Evolutionary conservation across 2,329 filamentous ascomycete species (phyloP).

Genomic region (Xylaria sp.): DNA sequence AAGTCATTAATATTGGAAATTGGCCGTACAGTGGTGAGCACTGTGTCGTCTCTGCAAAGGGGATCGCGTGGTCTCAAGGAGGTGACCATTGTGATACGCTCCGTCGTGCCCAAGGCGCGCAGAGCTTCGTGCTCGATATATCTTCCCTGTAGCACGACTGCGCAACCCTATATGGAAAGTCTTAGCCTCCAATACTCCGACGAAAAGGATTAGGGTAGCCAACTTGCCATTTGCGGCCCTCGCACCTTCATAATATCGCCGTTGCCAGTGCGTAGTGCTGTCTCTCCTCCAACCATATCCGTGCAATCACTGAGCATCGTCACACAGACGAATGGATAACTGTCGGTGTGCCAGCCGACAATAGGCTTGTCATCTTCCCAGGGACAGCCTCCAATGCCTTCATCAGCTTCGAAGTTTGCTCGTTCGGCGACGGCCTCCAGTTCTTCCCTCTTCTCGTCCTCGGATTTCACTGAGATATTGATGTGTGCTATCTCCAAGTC

Average conservation of each 20-base stretch:
- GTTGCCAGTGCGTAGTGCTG: slow-evolving; percentile 64
- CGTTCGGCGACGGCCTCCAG: slow-evolving; percentile 53
- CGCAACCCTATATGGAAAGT: slow-evolving; percentile 61
- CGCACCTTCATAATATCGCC: slow-evolving; percentile 68
- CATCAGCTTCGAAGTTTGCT: slow-evolving; percentile 45
- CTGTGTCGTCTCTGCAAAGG: slow-evolving; percentile 67
- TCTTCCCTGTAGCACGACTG: slow-evolving; percentile 73
- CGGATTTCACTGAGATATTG: slow-evolving; percentile 64
- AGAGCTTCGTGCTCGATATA: slow-evolving; percentile 75
- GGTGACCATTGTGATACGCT: slow-evolving; percentile 74
- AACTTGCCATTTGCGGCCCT: slow-evolving; percentile 67
- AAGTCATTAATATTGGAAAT: slow-evolving; percentile 68
- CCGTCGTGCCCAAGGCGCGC: slow-evolving; percentile 65
- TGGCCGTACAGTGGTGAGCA: slow-evolving; percentile 67
- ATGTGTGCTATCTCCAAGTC: slow-evolving; percentile 68
- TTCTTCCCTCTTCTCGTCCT: slow-evolving; percentile 58
- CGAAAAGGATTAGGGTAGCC: slow-evolving; percentile 16
- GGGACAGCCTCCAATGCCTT: slow-evolving; percentile 47
- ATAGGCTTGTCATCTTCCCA: slow-evolving; percentile 64
- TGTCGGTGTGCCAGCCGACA: slow-evolving; percentile 73
- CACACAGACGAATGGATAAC: slow-evolving; percentile 77
- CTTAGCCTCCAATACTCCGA: slow-evolving; percentile 1
- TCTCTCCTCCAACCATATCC: slow-evolving; percentile 73
- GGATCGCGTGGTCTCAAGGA: slow-evolving; percentile 70
- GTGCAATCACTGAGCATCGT: slow-evolving; percentile 73